phyloP scores from a whole-genome alignment of 257 asterid genomes.

The Nicotiana obtusifolia region DNA sequence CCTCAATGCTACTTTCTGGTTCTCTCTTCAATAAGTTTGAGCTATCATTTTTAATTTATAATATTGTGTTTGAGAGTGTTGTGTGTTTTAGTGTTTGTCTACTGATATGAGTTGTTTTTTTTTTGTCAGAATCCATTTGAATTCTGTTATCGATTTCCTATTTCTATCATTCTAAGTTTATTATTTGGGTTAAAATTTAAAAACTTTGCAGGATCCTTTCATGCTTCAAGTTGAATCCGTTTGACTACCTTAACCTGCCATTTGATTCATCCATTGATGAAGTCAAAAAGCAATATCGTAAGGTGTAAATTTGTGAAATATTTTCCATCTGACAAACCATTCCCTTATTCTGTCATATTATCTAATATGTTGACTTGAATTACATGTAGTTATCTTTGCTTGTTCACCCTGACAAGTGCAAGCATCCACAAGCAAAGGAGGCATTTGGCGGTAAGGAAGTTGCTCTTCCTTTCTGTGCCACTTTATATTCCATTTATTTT shows the following conservation, averaged over 20 bases:
- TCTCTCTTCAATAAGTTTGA: neutral
- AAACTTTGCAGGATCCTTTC: constrained; percentile 80
- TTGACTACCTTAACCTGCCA: constrained; percentile 83
- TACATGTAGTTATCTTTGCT: constrained; percentile 72
- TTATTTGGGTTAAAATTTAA: neutral
- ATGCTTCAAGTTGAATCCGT: constrained; percentile 93
- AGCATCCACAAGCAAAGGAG: constrained; percentile 98
- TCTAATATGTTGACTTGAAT: neutral
- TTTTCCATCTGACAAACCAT: constrained; percentile 9
- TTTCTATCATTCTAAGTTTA: neutral
- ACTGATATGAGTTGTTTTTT: neutral
- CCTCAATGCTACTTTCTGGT: neutral
- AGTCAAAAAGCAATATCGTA: constrained; percentile 86
- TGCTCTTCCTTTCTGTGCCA: constrained; percentile 1
- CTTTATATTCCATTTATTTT: neutral
- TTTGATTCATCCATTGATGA: constrained; percentile 74
- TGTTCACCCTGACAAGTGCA: constrained; percentile 99
- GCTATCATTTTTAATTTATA: neutral
- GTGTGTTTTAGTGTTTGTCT: neutral
- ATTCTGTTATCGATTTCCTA: neutral
- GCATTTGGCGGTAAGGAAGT: constrained; percentile 83
- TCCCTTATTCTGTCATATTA: constrained; percentile 9
- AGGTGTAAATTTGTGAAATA: constrained; percentile 41
- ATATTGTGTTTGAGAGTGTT: neutral
- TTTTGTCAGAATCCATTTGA: neutral